phyloP scores from a whole-genome alignment of 305 asterid genomes.

The Plantago lanceolata region DNA sequence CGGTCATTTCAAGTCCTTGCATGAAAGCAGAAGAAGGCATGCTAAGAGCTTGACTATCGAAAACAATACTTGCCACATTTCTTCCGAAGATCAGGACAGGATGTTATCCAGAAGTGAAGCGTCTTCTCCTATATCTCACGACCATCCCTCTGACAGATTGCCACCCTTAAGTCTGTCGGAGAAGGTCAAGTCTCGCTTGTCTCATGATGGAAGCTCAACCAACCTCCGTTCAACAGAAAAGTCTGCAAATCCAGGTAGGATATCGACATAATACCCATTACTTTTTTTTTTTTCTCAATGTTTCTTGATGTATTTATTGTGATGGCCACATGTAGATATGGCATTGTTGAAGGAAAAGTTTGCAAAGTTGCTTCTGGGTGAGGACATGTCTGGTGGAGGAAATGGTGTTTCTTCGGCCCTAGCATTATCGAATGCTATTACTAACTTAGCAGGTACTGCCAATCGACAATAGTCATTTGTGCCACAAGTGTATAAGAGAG shows the following conservation, averaged over 20 bases:
- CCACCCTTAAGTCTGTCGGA: conserved; percentile 28
- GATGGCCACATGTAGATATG: conserved; percentile 35
- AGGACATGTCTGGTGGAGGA: conserved; percentile 80
- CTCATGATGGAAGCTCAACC: conserved; percentile 24
- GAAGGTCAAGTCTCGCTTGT: conserved; percentile 25
- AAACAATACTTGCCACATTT: conserved; percentile 3
- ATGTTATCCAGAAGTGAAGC: conserved; percentile 4
- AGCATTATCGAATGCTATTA: conserved; percentile 63
- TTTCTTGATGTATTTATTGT: neutral
- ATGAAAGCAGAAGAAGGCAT: conserved; percentile 24
- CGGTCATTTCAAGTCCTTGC: conserved; percentile 28
- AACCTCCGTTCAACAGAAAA: conserved; percentile 16
- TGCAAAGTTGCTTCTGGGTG: conserved; percentile 61
- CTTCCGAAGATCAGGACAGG: conserved; percentile 1
- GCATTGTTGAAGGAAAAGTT: conserved; percentile 69
- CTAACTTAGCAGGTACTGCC: conserved; percentile 54
- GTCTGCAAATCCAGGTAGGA: conserved; percentile 36
- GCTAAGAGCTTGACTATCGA: conserved; percentile 28
- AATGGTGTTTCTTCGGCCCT: conserved; percentile 69
- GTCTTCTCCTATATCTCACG: conserved; percentile 10
- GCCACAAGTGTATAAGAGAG: neutral
- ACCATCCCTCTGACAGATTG: conserved; percentile 20
- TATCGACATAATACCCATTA: neutral
- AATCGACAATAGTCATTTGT: neutral
- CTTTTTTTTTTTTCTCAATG: neutral